These are phyloP conservation scores for Chenopodium suecicum DNA, from an alignment of 148 eudicot species.

Conservation along the genomic window DNA sequence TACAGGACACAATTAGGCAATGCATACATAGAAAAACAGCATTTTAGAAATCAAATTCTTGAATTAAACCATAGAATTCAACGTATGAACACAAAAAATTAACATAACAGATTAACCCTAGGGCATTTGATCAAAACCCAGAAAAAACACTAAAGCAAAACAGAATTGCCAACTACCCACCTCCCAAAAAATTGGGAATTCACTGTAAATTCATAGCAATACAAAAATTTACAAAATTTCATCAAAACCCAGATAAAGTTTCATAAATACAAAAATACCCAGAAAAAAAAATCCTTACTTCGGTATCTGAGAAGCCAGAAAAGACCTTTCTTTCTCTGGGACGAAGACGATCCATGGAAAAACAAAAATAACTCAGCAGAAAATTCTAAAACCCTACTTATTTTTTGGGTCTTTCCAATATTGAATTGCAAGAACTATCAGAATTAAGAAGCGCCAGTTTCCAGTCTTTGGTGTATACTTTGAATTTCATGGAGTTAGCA, in stretches of 20 bases:
- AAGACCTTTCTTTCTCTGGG: constrained; percentile 42
- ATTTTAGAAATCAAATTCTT: background rate
- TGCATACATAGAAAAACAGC: background rate
- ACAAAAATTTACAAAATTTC: background rate
- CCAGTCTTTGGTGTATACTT: too few relatives aligned
- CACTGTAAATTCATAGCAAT: background rate
- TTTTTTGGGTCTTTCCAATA: background rate
- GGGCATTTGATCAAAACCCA: background rate
- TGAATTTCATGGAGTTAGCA: background rate
- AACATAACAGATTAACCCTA: background rate
- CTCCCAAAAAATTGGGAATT: constrained; percentile 5
- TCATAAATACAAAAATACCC: background rate
- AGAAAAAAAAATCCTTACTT: constrained; percentile 38
- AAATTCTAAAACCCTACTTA: constrained; percentile 20
- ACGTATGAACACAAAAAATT: background rate
- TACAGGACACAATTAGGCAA: background rate
- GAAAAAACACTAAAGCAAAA: background rate
- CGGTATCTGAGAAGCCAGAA: constrained; percentile 54
- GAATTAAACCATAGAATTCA: background rate
- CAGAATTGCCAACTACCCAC: background rate
- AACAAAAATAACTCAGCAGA: background rate
- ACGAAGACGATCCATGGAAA: constrained; percentile 49
- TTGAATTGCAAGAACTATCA: background rate
- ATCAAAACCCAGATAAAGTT: constrained; percentile 18
- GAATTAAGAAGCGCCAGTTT: background rate